Base-by-base conservation (phyloP, 2,329 filamentous ascomycete species). In the Cladosporium sp. region DNA sequence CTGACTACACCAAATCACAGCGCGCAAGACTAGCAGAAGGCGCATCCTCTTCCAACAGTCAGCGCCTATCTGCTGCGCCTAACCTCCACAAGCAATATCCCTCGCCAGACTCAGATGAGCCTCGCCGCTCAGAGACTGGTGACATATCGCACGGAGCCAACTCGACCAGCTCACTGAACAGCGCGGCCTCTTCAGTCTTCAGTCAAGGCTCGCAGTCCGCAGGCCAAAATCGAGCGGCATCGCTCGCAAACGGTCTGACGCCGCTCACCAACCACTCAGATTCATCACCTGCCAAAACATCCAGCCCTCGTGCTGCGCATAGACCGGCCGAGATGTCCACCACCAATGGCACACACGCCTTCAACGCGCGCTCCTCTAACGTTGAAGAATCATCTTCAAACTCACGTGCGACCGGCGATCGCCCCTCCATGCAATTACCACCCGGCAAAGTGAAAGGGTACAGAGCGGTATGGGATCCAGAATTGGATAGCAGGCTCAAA, bases 121-220 rank as follows among this genome's bases (percentile, higher is more conserved):
- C 49, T 18, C 72, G 71, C 56, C 69, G 62, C 18, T 68, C 69
- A 43, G 81, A 85, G 71, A 70, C 75, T 56, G 87, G 86, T 77
- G 89, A 93, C 73, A 84, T 89, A 62, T 84, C 90, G 74, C 90
- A 89, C 77, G 88, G 87, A 68, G 84, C 89, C 71, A 89, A 87
- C 73, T 93, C 91, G 59, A 86, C 88, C 65, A 91, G 88, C 79
- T 92, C 90, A 65, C 84, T 89, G 74, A 83, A 85, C 65, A 92
- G 89, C 79, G 86, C 88, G 63, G 84, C 85, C 59, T 92, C 89
- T 53, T 92, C 91, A 63, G 83, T 90, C 70, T 91, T 91, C 79
- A 91, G 88, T 71, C 80, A 81, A 71, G 80, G 81, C 69, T 76
- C 81, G 66, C 79, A 81, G 65, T 77, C 81, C 72, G 76, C 81